Evolutionary conservation across 345 rosid genomes (phyloP), one percentile per base, ranked within the genome.

Genomic region (Moricandia arvensis): DNA sequence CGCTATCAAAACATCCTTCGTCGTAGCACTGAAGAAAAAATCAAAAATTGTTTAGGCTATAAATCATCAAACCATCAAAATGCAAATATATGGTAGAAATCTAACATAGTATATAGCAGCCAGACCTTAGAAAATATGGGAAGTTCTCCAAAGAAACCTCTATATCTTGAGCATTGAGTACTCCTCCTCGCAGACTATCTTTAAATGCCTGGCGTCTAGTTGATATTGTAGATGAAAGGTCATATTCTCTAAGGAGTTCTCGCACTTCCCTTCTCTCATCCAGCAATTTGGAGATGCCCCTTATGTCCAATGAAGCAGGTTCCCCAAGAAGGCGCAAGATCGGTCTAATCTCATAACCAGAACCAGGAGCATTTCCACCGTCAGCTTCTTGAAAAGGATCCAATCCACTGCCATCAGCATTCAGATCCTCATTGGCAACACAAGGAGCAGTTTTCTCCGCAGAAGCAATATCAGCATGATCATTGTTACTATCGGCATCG

Each of bases 101-200:
- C 3, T 47, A 75, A 75, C 63, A 75, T 21, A 69, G 12, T 27
- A 17, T 34, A 68, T 12, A 71, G 59, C 26, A 63, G 37, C 73
- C 81, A 90, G 75, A 96, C 99, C 99, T 92, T 70, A 96, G 73
- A 69, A 78, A 96, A 69, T 96, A 96, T 17, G 99, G 98, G 74
- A 96, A 93, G 58, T 73, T 80, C 58, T 89, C 91, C 49, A 93
- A 88, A 62, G 99, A 85, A 78, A 91, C 85, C 9, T 91, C 98
- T 67, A 91, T 84, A 41, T 77, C 79, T 54, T 85, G 82, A 55
- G 96, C 85, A 79, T 71, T 80, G 33, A 91, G 79, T 80, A 93
- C 80, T 80, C 90, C 90, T 80, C 85, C 92, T 68, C 71, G 85
- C 63, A 96, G 71, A 82, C 86, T 84, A 57, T 96, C 97, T 75